Evolutionary conservation across 2,329 filamentous ascomycete species (phyloP).

Genomic region (Oidium heveae): DNA sequence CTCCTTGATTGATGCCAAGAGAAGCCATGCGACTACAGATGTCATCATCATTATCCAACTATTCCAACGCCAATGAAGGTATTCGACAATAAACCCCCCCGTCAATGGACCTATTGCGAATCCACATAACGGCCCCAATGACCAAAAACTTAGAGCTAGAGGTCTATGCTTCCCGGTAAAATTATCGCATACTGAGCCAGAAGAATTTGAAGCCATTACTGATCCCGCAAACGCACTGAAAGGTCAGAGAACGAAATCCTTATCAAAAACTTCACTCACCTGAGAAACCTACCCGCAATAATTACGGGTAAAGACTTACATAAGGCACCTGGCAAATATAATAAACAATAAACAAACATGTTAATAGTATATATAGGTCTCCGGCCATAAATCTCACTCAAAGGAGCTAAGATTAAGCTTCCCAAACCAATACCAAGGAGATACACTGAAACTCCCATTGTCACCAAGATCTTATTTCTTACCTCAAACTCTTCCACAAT

Average conservation of each 20-base stretch:
- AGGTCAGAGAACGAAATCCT: conserved; percentile 1
- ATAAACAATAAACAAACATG: conserved; percentile 34
- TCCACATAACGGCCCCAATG: conserved; percentile 64
- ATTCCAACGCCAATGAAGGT: conserved; percentile 70
- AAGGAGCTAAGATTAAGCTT: conserved; percentile 45
- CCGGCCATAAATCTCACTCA: conserved; percentile 46
- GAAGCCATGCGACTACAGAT: conserved; percentile 30
- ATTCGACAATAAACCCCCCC: conserved; percentile 53
- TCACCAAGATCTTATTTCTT: conserved; percentile 31
- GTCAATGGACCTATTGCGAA: conserved; percentile 41
- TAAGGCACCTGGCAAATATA: conserved; percentile 48
- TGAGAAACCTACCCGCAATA: conserved; percentile 50
- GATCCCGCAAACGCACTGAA: conserved; percentile 41
- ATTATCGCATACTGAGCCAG: conserved; percentile 64
- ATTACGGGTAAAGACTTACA: conserved; percentile 41
- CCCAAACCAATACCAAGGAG: conserved; percentile 49
- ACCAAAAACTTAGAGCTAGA: conserved; percentile 63
- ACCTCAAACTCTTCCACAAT: conserved; percentile 42
- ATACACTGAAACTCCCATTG: conserved; percentile 57
- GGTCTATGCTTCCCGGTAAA: conserved; percentile 58
- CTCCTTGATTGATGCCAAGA: conserved; percentile 39
- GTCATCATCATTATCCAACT: conserved; percentile 62
- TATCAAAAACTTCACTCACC: conserved; percentile 18
- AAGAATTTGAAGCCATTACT: conserved; percentile 61
- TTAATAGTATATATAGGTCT: conserved; percentile 43